These are phyloP conservation scores for Aspergillus intermedius DNA, from an alignment of 2,329 filamentous ascomycete genomes.

Conservation along the genomic window DNA sequence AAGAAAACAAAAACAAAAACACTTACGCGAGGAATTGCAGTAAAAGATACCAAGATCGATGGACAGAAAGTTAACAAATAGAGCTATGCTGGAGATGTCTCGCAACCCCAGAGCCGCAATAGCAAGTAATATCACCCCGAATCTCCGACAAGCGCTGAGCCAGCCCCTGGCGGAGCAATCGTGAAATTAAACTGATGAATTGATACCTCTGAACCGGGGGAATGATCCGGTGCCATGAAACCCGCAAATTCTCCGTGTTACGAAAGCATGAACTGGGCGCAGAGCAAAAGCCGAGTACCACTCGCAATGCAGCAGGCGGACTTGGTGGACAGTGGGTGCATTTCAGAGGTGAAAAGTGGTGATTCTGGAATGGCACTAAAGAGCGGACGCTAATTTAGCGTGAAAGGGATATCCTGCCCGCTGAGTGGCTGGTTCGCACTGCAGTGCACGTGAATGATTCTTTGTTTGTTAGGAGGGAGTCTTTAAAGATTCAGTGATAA, in stretches of 20 bases:
- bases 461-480: not conserved
- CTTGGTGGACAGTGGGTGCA: not conserved
- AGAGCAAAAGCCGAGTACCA: not conserved
- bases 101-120: not conserved
- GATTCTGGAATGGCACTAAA: not conserved
- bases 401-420: not conserved
- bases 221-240: not conserved
- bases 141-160: not conserved
- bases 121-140: not conserved
- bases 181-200: no score
- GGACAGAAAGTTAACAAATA: not conserved
- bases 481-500: not conserved
- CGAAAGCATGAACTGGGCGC: not conserved
- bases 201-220: not conserved
- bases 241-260: no score
- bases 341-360: not conserved
- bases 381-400: slow-evolving; percentile 4
- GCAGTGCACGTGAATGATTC: not conserved
- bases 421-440: not conserved
- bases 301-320: not conserved
- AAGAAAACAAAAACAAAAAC: not conserved
- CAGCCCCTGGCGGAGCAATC: no score
- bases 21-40: not conserved
- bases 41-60: not conserved
- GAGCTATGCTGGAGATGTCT: not conserved